These are phyloP conservation scores for Adansonia gregorii DNA, from an alignment of 441 rosid genomes.

Conservation along the genomic window DNA sequence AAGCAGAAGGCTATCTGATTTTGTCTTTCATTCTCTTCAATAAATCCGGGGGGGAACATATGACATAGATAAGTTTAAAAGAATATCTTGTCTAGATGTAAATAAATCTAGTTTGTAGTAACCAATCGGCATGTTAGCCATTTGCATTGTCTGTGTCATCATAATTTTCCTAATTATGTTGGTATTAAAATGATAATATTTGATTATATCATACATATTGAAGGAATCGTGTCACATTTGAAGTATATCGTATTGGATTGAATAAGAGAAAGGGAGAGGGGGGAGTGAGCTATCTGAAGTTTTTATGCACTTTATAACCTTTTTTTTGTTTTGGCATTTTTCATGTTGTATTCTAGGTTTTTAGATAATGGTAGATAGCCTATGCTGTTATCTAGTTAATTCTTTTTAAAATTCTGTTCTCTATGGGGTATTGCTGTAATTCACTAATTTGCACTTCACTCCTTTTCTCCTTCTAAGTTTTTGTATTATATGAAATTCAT, in stretches of 20 bases:
- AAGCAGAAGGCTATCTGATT: constrained; percentile 8
- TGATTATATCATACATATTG: not conserved
- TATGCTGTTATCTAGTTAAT: constrained; percentile 1
- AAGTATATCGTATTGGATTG: not conserved
- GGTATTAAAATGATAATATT: not conserved
- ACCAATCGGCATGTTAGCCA: not conserved
- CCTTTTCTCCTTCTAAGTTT: not conserved
- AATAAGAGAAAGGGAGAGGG: not conserved
- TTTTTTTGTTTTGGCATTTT: not conserved
- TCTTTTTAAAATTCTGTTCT: constrained; percentile 1
- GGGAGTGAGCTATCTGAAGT: constrained; percentile 1
- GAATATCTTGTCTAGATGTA: not conserved
- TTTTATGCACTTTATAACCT: not conserved
- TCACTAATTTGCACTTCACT: not conserved
- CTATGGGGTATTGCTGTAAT: constrained; percentile 14
- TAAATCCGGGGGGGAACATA: constrained; percentile 5
- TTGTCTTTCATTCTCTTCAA: not conserved
- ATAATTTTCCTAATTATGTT: not conserved
- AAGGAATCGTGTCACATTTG: not conserved
- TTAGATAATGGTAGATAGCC: constrained; percentile 17
- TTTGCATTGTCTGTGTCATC: not conserved
- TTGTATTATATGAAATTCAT: not conserved
- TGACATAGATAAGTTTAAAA: not conserved
- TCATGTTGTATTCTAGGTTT: constrained; percentile 6
- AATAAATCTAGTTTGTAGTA: not conserved